Percentiles rank a stretch among this genome's conserved stretches.
These are phyloP conservation scores for Trametes elegans DNA, from an alignment of 768 basidiomycete species.

Conservation along the genomic window DNA sequence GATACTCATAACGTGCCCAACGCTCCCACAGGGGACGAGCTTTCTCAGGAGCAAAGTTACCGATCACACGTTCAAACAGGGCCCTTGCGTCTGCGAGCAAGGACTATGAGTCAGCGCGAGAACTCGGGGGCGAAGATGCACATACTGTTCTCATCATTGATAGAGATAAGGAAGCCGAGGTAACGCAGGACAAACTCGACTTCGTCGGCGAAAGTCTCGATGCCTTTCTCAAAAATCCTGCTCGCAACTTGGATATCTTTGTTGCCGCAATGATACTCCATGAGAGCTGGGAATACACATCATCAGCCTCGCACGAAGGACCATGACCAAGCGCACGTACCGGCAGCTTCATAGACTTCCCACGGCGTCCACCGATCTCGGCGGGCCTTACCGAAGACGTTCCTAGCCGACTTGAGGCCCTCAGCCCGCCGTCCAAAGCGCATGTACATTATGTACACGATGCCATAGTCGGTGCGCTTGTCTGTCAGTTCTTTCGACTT, in stretches of 20 bases:
- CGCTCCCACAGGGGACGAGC: conserved; percentile 91
- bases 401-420: conserved; percentile 76
- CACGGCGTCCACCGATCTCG: conserved; percentile 76
- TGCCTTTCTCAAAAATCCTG: conserved; percentile 90
- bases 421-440: conserved; percentile 87
- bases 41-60: conserved; percentile 71
- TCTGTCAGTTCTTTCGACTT: conserved; percentile 57
- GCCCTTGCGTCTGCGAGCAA: conserved; percentile 88
- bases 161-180: conserved; percentile 87
- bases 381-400: conserved; percentile 79
- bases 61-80: conserved; percentile 86
- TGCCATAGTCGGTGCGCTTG: conserved; percentile 66
- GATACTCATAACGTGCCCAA: conserved; percentile 94
- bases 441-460: conserved; percentile 91
- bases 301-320: not conserved
- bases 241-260: conserved; percentile 77
- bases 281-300: conserved; percentile 56
- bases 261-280: conserved; percentile 86
- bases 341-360: conserved; percentile 93
- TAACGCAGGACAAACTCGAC: conserved; percentile 86
- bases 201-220: conserved; percentile 80
- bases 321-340: conserved; percentile 39
- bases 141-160: conserved; percentile 95
- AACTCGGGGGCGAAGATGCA: conserved; percentile 23
- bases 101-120: no score